Evolutionary conservation across 768 basidiomycete genomes (phyloP), one percentile per base, ranked within the genome.

Genomic region (Auriscalpium vulgare): DNA sequence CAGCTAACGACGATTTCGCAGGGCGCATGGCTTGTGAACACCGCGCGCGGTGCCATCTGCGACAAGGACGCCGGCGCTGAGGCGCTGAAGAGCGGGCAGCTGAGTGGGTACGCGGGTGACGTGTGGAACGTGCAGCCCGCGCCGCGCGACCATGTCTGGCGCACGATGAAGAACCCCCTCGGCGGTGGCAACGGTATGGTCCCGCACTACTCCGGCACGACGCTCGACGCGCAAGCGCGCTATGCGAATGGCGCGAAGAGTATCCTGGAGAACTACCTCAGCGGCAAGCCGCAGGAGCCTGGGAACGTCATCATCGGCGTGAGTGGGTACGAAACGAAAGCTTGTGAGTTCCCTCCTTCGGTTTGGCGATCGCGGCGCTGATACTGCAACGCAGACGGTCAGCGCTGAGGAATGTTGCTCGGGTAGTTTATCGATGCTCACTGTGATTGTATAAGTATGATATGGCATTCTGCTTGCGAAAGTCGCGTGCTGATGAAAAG

Each of bases 1-100:
- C 10, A 35, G 7, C 34, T 34, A 2, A 17, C 14, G 6, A 7
- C 34, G 17, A n/a, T 35, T 8, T 3, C 29, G 9, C 43, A 46
- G 17, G 92, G 91, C 50, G 81, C 91, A 14, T 93, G 88, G 87
- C 82, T 95, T 64, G 86, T 95, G 66, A 95, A 95, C 80, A 92
- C 91, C 34, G 90, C 91, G 51, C 89, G 91, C 62, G 93, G 93
- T 46, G 93, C 93, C 44, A 92, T 95, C 65, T 91, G 88, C 67
- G 85, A 91, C 72, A 83, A 83, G 62, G 83, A 91, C 59, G 91
- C 83, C 45, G 85, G 95, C 57, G 84, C 85, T 4, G 83, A 68
- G 0, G 91, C 92, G 11, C 68, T 95, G 55, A 76, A 81, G 73
- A 83, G 79, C 52, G 92, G 92, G 16, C 87, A 90, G 35, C 69